phyloP scores from a whole-genome alignment of 2,329 filamentous ascomycete genomes.

The Endoconidiophora polonica region DNA sequence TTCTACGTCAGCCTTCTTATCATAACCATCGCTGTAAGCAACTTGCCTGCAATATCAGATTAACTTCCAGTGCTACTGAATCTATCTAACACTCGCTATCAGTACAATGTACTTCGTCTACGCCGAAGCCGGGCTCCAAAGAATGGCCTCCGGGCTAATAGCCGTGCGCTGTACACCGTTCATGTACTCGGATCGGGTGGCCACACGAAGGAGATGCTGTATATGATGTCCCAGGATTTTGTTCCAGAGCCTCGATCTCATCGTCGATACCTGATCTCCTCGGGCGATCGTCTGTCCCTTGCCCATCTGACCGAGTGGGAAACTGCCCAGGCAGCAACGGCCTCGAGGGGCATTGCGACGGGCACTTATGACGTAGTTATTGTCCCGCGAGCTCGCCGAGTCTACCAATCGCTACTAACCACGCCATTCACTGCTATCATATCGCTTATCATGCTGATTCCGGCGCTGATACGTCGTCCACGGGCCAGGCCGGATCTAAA shows the following conservation, averaged over 20 bases:
- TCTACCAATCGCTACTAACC: conserved; percentile 66
- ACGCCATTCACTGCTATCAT: conserved; percentile 51
- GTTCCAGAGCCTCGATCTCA: conserved; percentile 47
- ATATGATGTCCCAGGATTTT: conserved; percentile 52
- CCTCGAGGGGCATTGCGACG: conserved; percentile 9
- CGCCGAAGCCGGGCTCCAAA: neutral
- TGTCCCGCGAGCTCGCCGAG: conserved; percentile 59
- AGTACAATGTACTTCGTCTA: conserved; percentile 6
- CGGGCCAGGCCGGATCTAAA: conserved; percentile 16
- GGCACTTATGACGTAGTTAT: conserved; percentile 46
- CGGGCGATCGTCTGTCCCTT: conserved; percentile 38
- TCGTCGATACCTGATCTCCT: conserved; percentile 9
- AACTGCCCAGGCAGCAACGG: neutral
- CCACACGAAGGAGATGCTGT: conserved; percentile 88
- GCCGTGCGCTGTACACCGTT: conserved; percentile 8
- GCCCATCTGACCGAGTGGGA: conserved; percentile 43
- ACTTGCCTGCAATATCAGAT: neutral
- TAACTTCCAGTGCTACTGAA: no score
- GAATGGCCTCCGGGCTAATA: neutral
- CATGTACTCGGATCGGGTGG: conserved; percentile 75
- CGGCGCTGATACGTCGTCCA: conserved; percentile 30
- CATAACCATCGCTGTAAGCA: conserved; percentile 1
- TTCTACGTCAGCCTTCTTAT: neutral
- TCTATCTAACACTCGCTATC: no score
- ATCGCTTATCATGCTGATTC: conserved; percentile 47